Conservation (phyloP, 179 eudicot genomes). For the Sideroxylon spinosum region DNA sequence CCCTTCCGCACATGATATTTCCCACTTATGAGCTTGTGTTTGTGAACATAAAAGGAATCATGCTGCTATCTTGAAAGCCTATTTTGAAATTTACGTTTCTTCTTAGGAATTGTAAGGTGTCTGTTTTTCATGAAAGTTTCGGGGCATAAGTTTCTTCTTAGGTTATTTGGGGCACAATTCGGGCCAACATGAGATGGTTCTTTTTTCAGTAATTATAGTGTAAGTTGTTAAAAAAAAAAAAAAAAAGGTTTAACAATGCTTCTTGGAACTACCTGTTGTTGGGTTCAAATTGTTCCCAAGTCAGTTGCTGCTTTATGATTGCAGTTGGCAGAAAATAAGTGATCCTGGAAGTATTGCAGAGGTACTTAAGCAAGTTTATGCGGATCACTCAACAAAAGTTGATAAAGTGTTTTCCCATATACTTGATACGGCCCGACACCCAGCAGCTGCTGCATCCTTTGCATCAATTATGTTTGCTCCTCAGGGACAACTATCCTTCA, state of each 20-base stretch:
- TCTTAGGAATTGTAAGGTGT: background rate
- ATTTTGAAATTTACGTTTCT: background rate
- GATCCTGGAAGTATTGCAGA: conserved; percentile 81
- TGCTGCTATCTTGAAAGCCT: background rate
- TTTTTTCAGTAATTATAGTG: background rate
- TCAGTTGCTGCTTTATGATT: conserved; percentile 15
- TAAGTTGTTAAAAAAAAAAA: background rate
- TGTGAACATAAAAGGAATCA: conserved; percentile 2
- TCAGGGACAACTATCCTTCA: conserved; percentile 58
- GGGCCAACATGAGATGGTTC: background rate
- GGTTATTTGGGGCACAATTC: background rate
- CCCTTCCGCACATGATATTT: background rate
- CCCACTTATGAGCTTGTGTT: background rate
- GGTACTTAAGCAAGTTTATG: conserved; percentile 84
- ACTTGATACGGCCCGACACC: conserved; percentile 74
- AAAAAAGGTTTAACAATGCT: background rate
- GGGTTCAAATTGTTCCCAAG: background rate
- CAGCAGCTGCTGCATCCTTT: conserved; percentile 91
- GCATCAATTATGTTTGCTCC: conserved; percentile 96
- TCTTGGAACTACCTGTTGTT: background rate
- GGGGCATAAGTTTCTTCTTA: background rate
- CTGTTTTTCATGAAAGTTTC: background rate
- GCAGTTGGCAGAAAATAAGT: conserved; percentile 89
- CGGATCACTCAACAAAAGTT: conserved; percentile 83
- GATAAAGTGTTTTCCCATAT: conserved; percentile 77